phyloP scores from a whole-genome alignment of 2,329 filamentous ascomycete species.

The Botrytis medusae region DNA sequence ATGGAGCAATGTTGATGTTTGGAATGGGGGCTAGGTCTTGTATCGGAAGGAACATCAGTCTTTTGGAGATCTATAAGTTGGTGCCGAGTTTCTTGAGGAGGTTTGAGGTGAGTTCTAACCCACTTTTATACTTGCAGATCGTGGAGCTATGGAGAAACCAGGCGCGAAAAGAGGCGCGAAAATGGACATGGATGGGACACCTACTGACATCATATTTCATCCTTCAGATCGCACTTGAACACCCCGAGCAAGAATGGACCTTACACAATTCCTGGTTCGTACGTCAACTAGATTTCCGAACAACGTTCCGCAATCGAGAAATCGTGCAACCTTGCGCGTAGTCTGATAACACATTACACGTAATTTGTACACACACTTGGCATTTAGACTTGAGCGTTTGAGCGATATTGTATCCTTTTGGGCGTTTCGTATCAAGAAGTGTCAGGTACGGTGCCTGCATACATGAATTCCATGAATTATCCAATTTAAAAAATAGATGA shows the following conservation, averaged over 20 bases:
- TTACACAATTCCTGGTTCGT: conserved; percentile 64
- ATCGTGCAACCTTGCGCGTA: conserved; percentile 16
- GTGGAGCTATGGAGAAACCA: not conserved
- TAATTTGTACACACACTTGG: not conserved
- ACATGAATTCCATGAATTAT: not conserved
- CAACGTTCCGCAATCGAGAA: conserved; percentile 33
- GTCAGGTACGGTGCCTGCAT: conserved; percentile 3
- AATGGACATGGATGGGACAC: not conserved
- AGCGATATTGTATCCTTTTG: not conserved
- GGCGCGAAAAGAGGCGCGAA: not conserved
- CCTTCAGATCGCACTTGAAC: conserved; percentile 53
- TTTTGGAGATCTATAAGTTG: conserved; percentile 64
- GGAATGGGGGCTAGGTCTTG: conserved; percentile 70
- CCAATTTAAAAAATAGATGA: not conserved
- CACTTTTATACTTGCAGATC: not conserved
- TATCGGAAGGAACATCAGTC: conserved; percentile 65
- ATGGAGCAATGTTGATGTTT: conserved; percentile 70
- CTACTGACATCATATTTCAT: not conserved
- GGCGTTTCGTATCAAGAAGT: not conserved
- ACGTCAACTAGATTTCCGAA: conserved; percentile 56
- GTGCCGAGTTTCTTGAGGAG: conserved; percentile 60
- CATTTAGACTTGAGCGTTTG: not conserved
- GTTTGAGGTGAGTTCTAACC: conserved; percentile 54
- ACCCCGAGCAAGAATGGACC: conserved; percentile 57
- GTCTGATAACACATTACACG: too few relatives aligned